Percentiles rank a stretch among this genome's conserved stretches.
These are phyloP conservation scores for Leptographium wingfieldii DNA, from an alignment of 2,329 filamentous ascomycete species.

Conservation along the genomic window DNA sequence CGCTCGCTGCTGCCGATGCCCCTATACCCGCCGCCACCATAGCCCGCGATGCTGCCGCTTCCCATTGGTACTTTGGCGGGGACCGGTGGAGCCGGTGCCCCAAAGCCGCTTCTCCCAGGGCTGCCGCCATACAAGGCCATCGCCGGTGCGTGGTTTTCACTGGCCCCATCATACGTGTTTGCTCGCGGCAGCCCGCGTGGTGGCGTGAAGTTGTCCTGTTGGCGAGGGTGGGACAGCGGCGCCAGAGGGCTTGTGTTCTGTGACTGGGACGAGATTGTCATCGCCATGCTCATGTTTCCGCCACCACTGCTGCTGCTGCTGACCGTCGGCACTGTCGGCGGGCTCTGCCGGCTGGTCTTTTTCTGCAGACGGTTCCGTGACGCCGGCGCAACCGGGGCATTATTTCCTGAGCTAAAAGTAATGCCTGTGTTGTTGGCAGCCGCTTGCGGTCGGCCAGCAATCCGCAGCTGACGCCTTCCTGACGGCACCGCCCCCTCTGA, in stretches of 20 bases:
- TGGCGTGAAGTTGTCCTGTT: constrained; percentile 32
- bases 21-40: constrained; percentile 1
- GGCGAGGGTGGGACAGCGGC: constrained; percentile 38
- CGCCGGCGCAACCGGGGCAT: constrained; percentile 19
- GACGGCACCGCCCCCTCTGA: constrained; percentile 14
- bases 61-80: constrained; percentile 57
- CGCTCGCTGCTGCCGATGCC: constrained; percentile 6
- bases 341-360: constrained; percentile 36
- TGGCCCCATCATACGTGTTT: constrained; percentile 39
- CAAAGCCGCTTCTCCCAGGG: constrained; percentile 13
- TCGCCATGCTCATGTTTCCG: constrained; percentile 5
- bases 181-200: constrained; percentile 32
- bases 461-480: constrained; percentile 38
- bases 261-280: too few species aligned
- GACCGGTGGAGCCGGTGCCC: constrained; percentile 38
- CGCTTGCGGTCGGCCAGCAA: constrained; percentile 33
- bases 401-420: constrained; percentile 20
- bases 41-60: constrained; percentile 11
- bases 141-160: constrained; percentile 33
- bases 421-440: constrained; percentile 15
- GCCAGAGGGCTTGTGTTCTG: constrained; percentile 32
- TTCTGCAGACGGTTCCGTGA: constrained; percentile 53
- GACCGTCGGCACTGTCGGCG: constrained; percentile 18
- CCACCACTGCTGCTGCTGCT: too few species aligned
- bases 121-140: constrained; percentile 19